These are phyloP conservation scores for Penicillium parvum DNA, from an alignment of 495 filamentous ascomycete genomes.

Conservation along the genomic window DNA sequence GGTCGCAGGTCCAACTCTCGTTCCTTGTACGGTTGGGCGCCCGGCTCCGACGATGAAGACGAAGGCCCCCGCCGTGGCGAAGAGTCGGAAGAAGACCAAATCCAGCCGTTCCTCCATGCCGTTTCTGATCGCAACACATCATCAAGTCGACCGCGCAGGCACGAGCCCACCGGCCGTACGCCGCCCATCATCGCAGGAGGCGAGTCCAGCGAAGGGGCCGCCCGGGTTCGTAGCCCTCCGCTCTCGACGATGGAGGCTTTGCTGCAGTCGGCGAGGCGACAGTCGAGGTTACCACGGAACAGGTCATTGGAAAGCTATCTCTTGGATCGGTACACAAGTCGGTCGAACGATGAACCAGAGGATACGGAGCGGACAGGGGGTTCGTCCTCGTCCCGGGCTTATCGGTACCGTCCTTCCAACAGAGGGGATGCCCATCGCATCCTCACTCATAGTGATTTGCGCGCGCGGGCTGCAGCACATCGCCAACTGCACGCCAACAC, in stretches of 20 bases:
- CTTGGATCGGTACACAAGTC: constrained; percentile 36
- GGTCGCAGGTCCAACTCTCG: constrained; percentile 45
- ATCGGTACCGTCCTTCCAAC: constrained; percentile 33
- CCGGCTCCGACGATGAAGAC: constrained; percentile 51
- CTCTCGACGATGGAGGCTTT: constrained; percentile 40
- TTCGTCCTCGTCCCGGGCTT: constrained; percentile 27
- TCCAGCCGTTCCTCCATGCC: constrained; percentile 26
- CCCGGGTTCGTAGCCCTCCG: constrained; percentile 18
- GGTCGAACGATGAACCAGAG: constrained; percentile 28
- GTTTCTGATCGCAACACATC: constrained; percentile 27
- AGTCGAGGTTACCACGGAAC: constrained; percentile 41
- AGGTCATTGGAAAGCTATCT: constrained; percentile 46
- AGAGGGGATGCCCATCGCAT: constrained; percentile 28
- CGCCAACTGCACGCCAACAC: constrained; percentile 49
- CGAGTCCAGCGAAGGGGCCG: constrained; percentile 17
- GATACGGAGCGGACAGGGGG: constrained; percentile 27
- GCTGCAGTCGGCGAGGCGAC: constrained; percentile 47
- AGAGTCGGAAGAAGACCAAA: constrained; percentile 30
- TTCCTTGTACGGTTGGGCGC: constrained; percentile 58
- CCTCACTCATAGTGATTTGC: constrained; percentile 41
- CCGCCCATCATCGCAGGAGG: constrained; percentile 12
- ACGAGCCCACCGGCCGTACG: constrained; percentile 14
- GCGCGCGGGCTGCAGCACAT: constrained; percentile 45
- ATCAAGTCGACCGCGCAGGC: constrained; percentile 26
- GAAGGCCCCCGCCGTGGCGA: constrained; percentile 24